Evolutionary conservation across 2,329 filamentous ascomycete species (phyloP), one percentile per base, ranked within the genome.

Genomic region (Trichoderma citrinoviride): DNA sequence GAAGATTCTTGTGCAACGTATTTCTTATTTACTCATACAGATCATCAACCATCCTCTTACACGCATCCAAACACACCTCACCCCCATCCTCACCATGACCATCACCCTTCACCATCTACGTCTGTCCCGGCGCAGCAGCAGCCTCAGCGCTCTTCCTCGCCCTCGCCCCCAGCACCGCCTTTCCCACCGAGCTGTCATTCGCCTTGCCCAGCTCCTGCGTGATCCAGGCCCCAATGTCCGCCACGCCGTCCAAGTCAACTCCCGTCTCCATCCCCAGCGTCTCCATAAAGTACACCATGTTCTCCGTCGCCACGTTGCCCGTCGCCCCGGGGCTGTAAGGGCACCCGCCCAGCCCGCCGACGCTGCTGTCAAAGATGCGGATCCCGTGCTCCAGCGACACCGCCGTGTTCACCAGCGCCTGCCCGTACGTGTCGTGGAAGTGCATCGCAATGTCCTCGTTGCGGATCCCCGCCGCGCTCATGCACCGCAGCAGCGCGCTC

Each of bases 361-460:
- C 90, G 61, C 90, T 91, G 68, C 85, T 86, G 73, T 96, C 92
- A 73, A 96, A 95, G 0, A 86, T 90, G 37, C 90, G 80, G 46
- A 96, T 85, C 0, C 92, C 92, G 70, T 90, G 86, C 73, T 92
- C 89, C 33, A 95, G 83, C 43, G 89, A 88, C 0, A 93, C 87
- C 12, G 91, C 87, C 5, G 88, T 89, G 73, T 96, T 96, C 7
- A 92, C 89, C n/a, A 94, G 80, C 1, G 91, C 92, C 79, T 93
- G 90, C 1, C 91, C 92, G 73, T 93, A 94, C 1, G 92, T 96
- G 73, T 96, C 91, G 76, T 96, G 92, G 72, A 96, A 94, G 76
- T 96, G 92, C 79, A 93, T 87, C 0, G 91, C 91, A 12, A 96
- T 78, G 71, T 91, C 88, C 70, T 88, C 86, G 62, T 83, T 84